A percentile compares a stretch with the other conserved stretches of the same genome.
These are phyloP conservation scores for Pseudogymnoascus sp. DNA, from an alignment of 2,329 filamentous ascomycete genomes.

Conservation along the genomic window DNA sequence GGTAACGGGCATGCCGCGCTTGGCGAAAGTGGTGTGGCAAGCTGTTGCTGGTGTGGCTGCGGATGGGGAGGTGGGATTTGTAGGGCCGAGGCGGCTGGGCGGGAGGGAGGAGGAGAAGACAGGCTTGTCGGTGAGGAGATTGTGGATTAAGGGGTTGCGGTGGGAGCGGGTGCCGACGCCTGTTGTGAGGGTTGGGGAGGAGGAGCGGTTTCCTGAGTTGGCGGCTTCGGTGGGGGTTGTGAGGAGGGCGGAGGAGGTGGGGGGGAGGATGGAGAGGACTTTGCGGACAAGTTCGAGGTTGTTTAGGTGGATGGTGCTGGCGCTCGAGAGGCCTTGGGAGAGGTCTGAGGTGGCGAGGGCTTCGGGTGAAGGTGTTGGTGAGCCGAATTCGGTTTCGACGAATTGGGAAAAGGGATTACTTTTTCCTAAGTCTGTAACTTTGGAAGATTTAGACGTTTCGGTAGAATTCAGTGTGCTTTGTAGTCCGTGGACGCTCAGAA, in stretches of 20 bases:
- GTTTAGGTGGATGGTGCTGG: conserved; percentile 46
- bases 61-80: conserved; percentile 16
- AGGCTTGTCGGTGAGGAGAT: conserved; percentile 90
- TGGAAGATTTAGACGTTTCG: conserved; percentile 9
- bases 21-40: conserved; percentile 69
- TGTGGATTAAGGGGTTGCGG: conserved; percentile 83
- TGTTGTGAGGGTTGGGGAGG: conserved; percentile 21
- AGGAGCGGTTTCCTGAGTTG: conserved; percentile 34
- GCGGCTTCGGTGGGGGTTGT: conserved; percentile 82
- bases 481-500: conserved; percentile 32
- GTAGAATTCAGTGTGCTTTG: conserved; percentile 27
- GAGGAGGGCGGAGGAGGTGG: conserved; percentile 79
- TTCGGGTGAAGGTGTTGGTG: background rate
- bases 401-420: conserved; percentile 9
- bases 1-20: conserved; percentile 82
- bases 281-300: conserved; percentile 69
- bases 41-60: conserved; percentile 34
- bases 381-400: background rate
- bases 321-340: conserved; percentile 14
- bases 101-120: conserved; percentile 88
- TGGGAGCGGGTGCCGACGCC: conserved; percentile 49
- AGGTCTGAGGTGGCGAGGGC: conserved; percentile 4
- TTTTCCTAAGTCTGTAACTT: background rate
- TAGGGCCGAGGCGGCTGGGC: conserved; percentile 48
- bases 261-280: conserved; percentile 68